phyloP scores from a whole-genome alignment of 2,329 filamentous ascomycete genomes.

The Albophoma yamanashiensis region DNA sequence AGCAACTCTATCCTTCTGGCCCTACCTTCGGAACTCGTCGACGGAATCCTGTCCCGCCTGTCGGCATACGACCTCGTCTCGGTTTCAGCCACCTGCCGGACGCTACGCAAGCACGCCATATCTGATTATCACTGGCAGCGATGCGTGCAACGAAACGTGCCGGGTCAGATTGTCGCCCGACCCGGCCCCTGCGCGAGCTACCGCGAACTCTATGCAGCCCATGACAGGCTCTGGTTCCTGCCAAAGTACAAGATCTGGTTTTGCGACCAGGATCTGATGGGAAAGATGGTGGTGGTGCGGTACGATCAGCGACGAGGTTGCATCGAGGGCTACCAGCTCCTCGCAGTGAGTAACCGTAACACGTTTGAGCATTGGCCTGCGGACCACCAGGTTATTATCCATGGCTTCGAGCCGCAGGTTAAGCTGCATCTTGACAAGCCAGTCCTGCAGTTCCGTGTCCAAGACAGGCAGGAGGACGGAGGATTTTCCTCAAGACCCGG shows the following conservation, averaged over 20 bases:
- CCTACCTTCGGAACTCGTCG: conserved; percentile 67
- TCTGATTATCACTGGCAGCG: conserved; percentile 64
- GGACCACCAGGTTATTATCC: conserved; percentile 56
- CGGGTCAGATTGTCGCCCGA: conserved; percentile 38
- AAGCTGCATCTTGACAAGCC: conserved; percentile 66
- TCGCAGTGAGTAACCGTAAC: conserved; percentile 50
- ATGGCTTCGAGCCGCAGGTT: conserved; percentile 60
- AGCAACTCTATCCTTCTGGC: conserved; percentile 28
- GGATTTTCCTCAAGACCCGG: conserved; percentile 10
- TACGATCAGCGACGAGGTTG: conserved; percentile 63
- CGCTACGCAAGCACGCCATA: conserved; percentile 46
- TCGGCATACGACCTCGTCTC: conserved; percentile 51
- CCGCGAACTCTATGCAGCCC: conserved; percentile 59
- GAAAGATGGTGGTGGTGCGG: conserved; percentile 64
- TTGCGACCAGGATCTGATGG: conserved; percentile 59
- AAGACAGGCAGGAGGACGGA: conserved; percentile 10
- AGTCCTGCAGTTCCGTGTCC: conserved; percentile 44
- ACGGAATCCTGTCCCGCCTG: conserved; percentile 59
- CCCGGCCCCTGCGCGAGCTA: conserved; percentile 53
- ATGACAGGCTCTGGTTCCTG: conserved; percentile 80
- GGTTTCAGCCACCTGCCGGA: conserved; percentile 50
- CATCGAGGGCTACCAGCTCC: conserved; percentile 71
- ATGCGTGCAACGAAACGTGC: conserved; percentile 59
- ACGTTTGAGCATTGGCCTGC: conserved; percentile 53
- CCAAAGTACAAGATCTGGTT: conserved; percentile 78